Base-by-base conservation (phyloP, 805 yeast genomes). In the Wickerhamia fluorescens region DNA sequence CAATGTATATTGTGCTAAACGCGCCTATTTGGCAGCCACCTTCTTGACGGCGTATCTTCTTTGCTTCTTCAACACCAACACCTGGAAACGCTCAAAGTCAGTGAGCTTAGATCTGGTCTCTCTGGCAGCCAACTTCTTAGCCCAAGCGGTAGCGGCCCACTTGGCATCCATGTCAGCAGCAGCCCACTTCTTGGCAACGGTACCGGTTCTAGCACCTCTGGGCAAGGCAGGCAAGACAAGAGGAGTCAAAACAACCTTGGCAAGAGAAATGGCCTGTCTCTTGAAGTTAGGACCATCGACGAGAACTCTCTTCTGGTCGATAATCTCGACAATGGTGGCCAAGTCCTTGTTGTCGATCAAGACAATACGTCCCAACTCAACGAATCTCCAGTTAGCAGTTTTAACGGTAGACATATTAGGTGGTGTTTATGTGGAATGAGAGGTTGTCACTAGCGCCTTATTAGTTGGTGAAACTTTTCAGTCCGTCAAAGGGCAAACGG, bases 1-100 rank as follows among this genome's bases (percentile, higher is more conserved):
- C n/a, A n/a, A n/a, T n/a, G n/a, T n/a, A n/a, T n/a, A n/a, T n/a
- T n/a, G n/a, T n/a, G n/a, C n/a, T n/a, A n/a, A n/a, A n/a, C n/a
- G n/a, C 70, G 94, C 95, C 20, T 18, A 18, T 82, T 88, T 87
- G 61, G 95, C 95, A 60, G 83, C 78, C 68, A 94, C 94, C 78
- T 86, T 88, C 75, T 82, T 85, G 59, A 86, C 89, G 70, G 87
- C 84, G 66, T 68, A 81, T 73, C 87, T 83, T 73, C 85, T 86
- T 78, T 94, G 96, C 80, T 89, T 92, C 83, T 83, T 92, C 67
- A 87, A 78, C 55, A 87, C 94, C 68, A 83, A 64, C 54, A 89
- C 98, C 78, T 89, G 96, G 96, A 92, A 92, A 80, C 99, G 88
- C 77, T 92, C 96, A 58, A 92, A 92, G 72, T 92, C 99, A 53